Base-by-base conservation (phyloP, 2,329 filamentous ascomycete genomes). In the Aspergillus viridinutans region DNA sequence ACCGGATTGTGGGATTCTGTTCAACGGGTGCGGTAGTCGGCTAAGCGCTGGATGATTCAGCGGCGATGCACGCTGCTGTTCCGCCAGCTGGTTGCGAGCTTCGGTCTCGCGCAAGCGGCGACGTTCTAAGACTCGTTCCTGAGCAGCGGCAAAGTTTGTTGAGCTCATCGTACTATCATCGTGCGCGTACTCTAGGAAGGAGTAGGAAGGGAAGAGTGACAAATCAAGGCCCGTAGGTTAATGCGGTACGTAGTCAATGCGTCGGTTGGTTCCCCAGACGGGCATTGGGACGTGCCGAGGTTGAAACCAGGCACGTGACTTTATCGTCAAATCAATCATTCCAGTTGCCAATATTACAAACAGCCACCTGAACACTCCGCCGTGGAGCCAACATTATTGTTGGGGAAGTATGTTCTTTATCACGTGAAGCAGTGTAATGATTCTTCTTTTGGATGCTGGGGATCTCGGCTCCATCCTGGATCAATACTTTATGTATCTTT, bases 61-160 rank as follows among this genome's bases (percentile, higher is more conserved):
- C 66, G 79, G 78, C 56, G 83, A 81, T 43, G 82, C 74, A 57
- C 65, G 68, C 58, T 74, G 69, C 61, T 73, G 73, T 61, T 70
- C 70, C 50, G 67, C 69, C 62, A 84, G 73, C 52, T 80, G 83
- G 57, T 84, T 80, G 66, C 83, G 85, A 54, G 82, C 78, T 69
- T 87, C 83, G 60, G 81, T 81, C 74, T 91, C 90, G 73, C 90
- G 88, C 61, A 87, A 86, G 71, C 85, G 84, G 68, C 91, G 90
- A 68, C 92, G 90, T 66, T 89, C 88, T 63, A 89, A 83, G 59
- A 97, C 86, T 72, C 92, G 90, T 77, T 90, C 84, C 79, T 97
- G 92, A 63, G 93, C 93, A 73, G 90, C 88, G 74, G 90, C 88
- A 77, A 97, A 97, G 76, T 89, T 89, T 70, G 82, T 78, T 55